Conservation (phyloP, 2,329 filamentous ascomycete genomes). For the Corinectria fuckeliana region DNA sequence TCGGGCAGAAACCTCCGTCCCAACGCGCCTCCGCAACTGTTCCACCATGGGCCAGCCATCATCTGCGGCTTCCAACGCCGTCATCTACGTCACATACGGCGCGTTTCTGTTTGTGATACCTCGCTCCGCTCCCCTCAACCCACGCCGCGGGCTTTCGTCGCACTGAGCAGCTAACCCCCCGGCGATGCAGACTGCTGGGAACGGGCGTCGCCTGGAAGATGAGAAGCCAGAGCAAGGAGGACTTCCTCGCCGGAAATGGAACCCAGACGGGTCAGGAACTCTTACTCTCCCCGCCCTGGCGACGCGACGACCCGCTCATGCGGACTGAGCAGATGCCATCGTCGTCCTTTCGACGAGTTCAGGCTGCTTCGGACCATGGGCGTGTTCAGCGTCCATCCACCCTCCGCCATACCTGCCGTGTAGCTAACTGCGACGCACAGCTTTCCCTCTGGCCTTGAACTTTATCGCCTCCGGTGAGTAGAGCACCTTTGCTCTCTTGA, state of each 20-base stretch:
- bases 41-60: slow-evolving; percentile 75
- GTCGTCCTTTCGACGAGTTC: neutral
- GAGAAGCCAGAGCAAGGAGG: slow-evolving; percentile 69
- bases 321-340: neutral
- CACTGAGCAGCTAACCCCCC: slow-evolving; percentile 23
- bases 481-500: slow-evolving; percentile 41
- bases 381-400: neutral
- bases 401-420: neutral
- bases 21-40: neutral
- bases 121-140: no score
- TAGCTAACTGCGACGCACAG: slow-evolving; percentile 55
- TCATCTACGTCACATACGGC: slow-evolving; percentile 82
- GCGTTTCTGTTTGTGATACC: slow-evolving; percentile 75
- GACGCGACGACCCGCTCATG: slow-evolving; percentile 10
- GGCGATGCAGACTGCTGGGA: slow-evolving; percentile 64
- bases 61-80: slow-evolving; percentile 77
- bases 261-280: slow-evolving; percentile 78
- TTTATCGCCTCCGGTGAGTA: slow-evolving; percentile 93
- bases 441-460: slow-evolving; percentile 81
- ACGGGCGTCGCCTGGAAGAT: slow-evolving; percentile 63
- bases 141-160: neutral
- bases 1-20: neutral
- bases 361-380: neutral
- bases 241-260: slow-evolving; percentile 78
- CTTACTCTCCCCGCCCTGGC: slow-evolving; percentile 1